A percentile compares a stretch with the other conserved stretches of the same genome.
Evolutionary conservation across 305 asterid genomes (phyloP).

Genomic region (Rubia occidens): DNA sequence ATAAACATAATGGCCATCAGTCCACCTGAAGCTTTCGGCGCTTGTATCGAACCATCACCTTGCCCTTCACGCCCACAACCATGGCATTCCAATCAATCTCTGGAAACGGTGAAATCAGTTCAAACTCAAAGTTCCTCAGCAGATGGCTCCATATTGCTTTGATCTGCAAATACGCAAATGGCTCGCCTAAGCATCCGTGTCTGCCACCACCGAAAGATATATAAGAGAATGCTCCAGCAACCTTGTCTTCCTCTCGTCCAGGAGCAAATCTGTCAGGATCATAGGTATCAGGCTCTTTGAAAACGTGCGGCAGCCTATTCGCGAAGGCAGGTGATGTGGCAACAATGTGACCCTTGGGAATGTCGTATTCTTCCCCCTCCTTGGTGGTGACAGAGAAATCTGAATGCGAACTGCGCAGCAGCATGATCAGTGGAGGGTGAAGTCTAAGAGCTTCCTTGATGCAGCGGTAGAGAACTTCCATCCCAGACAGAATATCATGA

Average conservation of each 20-base stretch:
- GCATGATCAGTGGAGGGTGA: constrained; percentile 92
- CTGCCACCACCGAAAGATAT: constrained; percentile 93
- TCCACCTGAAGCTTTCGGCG: constrained; percentile 42
- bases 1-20: constrained; percentile 3
- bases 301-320: constrained; percentile 69
- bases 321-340: constrained; percentile 96
- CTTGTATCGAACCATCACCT: constrained; percentile 85
- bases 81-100: constrained; percentile 96
- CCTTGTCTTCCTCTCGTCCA: constrained; percentile 91
- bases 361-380: constrained; percentile 81
- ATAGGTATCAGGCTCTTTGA: constrained; percentile 57
- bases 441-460: constrained; percentile 84
- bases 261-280: constrained; percentile 84
- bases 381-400: constrained; percentile 69
- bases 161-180: constrained; percentile 86
- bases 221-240: constrained; percentile 81
- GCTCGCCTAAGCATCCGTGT: constrained; percentile 93
- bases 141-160: constrained; percentile 91
- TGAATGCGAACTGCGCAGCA: constrained; percentile 73
- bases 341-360: constrained; percentile 89
- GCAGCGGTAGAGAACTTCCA: constrained; percentile 76
- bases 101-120: constrained; percentile 82
- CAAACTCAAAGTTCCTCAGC: constrained; percentile 53
- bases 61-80: constrained; percentile 95
- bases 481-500: constrained; percentile 75